Conservation (phyloP, 768 basidiomycete genomes). For the Auricularia heimuer region DNA sequence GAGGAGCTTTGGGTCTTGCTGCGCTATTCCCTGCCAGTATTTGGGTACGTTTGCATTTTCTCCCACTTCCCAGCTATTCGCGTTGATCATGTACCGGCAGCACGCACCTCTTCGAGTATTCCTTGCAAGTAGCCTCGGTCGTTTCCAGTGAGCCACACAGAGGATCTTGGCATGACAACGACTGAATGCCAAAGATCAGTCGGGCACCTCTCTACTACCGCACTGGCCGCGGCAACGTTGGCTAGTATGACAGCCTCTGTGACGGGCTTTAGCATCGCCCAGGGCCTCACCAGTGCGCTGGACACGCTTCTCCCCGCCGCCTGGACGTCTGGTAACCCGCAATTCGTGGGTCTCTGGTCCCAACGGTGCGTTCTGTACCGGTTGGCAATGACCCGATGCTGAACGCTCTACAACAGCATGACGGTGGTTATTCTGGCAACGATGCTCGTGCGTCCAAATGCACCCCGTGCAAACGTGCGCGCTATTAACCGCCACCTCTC, state of each 20-base stretch:
- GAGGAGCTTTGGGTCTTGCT: conserved; percentile 54
- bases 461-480: background rate
- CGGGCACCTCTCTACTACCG: conserved; percentile 83
- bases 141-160: conserved; percentile 4
- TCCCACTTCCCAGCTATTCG: background rate
- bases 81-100: conserved; percentile 26
- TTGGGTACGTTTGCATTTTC: conserved; percentile 39
- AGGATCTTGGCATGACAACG: background rate
- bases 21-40: conserved; percentile 64
- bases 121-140: conserved; percentile 73
- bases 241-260: conserved; percentile 32
- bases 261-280: conserved; percentile 70
- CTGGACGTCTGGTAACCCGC: conserved; percentile 81
- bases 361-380: conserved; percentile 56
- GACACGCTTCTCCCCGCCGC: conserved; percentile 92
- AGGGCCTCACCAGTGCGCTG: conserved; percentile 77
- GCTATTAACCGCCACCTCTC: conserved; percentile 5
- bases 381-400: background rate
- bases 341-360: conserved; percentile 82
- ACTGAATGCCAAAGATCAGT: conserved; percentile 41
- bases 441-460: background rate
- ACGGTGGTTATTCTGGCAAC: background rate
- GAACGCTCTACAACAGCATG: background rate
- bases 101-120: conserved; percentile 76
- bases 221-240: conserved; percentile 74